Evolutionary conservation across 2,329 filamentous ascomycete genomes (phyloP).

Genomic region (Neodidymelliopsis sp.): DNA sequence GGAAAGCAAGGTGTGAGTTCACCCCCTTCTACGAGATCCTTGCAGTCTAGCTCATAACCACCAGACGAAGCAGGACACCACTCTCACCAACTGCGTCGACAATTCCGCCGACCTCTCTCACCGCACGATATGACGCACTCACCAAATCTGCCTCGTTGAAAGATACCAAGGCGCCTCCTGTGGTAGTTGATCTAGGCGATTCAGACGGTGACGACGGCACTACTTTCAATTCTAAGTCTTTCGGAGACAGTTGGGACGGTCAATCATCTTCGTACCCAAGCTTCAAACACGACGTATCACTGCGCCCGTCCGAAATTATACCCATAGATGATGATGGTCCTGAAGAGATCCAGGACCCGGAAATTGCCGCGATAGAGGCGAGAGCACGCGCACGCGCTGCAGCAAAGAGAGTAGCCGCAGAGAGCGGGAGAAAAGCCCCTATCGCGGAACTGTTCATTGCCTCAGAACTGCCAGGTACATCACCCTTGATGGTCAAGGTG

Average conservation of each 20-base stretch:
- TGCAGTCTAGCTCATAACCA: constrained; percentile 3
- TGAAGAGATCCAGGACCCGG: constrained; percentile 40
- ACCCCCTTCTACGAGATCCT: background rate
- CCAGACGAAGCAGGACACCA: constrained; percentile 36
- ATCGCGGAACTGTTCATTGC: constrained; percentile 71
- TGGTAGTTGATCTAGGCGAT: constrained; percentile 38
- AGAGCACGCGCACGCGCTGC: constrained; percentile 34
- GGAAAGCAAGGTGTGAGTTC: constrained; percentile 29
- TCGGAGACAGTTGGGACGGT: constrained; percentile 1
- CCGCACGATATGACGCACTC: constrained; percentile 41
- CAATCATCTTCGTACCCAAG: background rate
- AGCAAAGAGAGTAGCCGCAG: constrained; percentile 24
- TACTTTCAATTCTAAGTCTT: constrained; percentile 17
- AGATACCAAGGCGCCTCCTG: constrained; percentile 13
- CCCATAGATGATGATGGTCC: constrained; percentile 33
- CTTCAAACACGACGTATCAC: constrained; percentile 9
- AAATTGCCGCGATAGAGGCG: constrained; percentile 37
- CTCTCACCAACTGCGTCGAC: constrained; percentile 28
- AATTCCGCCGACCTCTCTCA: constrained; percentile 30
- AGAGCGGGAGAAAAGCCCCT: constrained; percentile 22
- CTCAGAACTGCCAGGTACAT: constrained; percentile 69
- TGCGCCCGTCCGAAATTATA: constrained; percentile 15
- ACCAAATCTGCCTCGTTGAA: constrained; percentile 23
- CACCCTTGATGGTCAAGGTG: constrained; percentile 68
- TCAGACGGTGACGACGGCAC: constrained; percentile 30